Evolutionary conservation across 2,329 filamentous ascomycete species (phyloP), one percentile per base, ranked within the genome.

Genomic region (Xylariaceae sp.): DNA sequence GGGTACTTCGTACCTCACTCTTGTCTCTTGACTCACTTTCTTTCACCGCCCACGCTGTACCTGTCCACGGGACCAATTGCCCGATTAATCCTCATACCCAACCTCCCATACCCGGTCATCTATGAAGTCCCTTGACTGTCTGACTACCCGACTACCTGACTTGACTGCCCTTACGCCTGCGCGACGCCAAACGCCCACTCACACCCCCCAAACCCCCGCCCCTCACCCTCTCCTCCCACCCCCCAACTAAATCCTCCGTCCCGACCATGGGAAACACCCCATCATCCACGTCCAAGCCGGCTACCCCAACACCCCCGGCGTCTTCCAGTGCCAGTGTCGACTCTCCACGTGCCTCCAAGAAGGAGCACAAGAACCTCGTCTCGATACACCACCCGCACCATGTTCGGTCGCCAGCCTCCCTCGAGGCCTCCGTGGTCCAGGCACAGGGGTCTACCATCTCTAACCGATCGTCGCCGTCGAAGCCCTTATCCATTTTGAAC

Each of bases 351-450:
- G 61, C 66, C 60, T 61, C 61, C 53, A 74, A 71, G 68, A 71
- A 70, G 64, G 74, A 77, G 60, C 73, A 72, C 59, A 74, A 74
- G 69, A 78, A 79, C 64, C 79, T 79, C 65, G 78, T 81, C 65
- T 74, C 79, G 55, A 76, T 80, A 59, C 79, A 81, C 58, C 79
- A 81, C 58, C 79, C 80, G 47, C 66, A 65, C 45, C 57, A 67
- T 34, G 64, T 66, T 61, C 76, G 80, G 60, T 79, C 77, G 55
- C 78, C 77, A 62, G 82, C 79, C 51, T 81, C 81, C 46, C 83
- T 83, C 55, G 83, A 85, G 70, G 76, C 79, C 49, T 84, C 83
- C 47, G 76, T 82, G 58, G 77, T 81, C 60, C 80, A 83, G 68
- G 82, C 81, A 47, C 76, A 80, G 53, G 80, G 80, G 61, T 81